Percentiles rank a stretch among this genome's conserved stretches.
phyloP scores from a whole-genome alignment of 1,284 basidiomycete species.

The Ceratobasidium sp. region DNA sequence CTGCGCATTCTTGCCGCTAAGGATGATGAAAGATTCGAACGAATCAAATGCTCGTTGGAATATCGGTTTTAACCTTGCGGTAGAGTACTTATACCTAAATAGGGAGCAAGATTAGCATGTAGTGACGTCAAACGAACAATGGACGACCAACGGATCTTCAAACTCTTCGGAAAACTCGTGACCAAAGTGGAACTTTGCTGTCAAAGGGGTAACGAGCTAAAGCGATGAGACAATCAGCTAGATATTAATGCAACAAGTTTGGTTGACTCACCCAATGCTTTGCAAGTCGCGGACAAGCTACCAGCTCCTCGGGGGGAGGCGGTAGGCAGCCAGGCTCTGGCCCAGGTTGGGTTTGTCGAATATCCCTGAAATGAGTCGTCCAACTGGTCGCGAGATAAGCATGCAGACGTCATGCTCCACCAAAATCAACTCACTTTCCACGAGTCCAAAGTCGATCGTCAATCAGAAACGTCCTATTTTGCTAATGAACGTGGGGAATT shows the following conservation, averaged over 20 bases:
- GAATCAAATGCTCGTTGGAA: conserved; percentile 58
- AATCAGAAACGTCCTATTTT: conserved; percentile 62
- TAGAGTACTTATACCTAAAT: conserved; percentile 59
- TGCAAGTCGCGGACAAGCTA: conserved; percentile 71
- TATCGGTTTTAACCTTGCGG: conserved; percentile 64
- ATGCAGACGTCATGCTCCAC: neutral
- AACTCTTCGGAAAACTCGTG: conserved; percentile 63
- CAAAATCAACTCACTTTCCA: conserved; percentile 59
- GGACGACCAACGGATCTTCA: conserved; percentile 64
- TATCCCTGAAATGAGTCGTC: conserved; percentile 68
- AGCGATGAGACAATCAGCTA: conserved; percentile 37
- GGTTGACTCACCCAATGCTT: conserved; percentile 64
- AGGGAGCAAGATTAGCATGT: neutral
- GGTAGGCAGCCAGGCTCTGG: conserved; percentile 67
- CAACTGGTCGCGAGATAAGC: conserved; percentile 54
- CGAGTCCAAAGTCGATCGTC: conserved; percentile 71
- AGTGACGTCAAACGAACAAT: neutral
- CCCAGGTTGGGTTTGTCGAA: conserved; percentile 64
- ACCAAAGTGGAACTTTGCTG: conserved; percentile 68
- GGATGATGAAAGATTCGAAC: conserved; percentile 61
- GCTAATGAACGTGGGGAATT: conserved; percentile 47
- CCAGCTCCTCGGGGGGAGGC: conserved; percentile 71
- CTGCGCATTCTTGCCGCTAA: conserved; percentile 55
- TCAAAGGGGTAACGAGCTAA: conserved; percentile 67
- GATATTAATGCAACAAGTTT: neutral